phyloP scores from a whole-genome alignment of 768 basidiomycete species.

The Myochromella boudieri region DNA sequence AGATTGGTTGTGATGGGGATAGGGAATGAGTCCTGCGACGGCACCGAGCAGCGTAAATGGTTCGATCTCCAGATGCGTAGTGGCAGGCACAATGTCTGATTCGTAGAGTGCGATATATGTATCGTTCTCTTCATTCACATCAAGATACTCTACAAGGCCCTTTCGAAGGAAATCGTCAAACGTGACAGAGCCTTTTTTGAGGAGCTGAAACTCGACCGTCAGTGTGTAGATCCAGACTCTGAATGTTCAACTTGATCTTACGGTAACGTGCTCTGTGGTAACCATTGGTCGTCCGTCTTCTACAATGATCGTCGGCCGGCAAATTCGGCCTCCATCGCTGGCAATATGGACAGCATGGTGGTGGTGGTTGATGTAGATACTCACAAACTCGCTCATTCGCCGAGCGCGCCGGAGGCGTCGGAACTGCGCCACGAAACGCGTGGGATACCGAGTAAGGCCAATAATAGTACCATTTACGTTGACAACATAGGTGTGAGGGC shows the following conservation, averaged over 20 bases:
- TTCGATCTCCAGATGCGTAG: conserved; percentile 97
- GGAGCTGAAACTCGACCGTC: conserved; percentile 45
- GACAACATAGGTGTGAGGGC: conserved; percentile 89
- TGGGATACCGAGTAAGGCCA: conserved; percentile 84
- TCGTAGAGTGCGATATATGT: conserved; percentile 96
- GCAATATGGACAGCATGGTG: conserved; percentile 95
- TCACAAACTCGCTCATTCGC: conserved; percentile 93
- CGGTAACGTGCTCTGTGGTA: conserved; percentile 74
- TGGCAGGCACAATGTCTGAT: conserved; percentile 72
- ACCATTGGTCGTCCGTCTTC: conserved; percentile 80
- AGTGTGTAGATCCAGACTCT: conserved; percentile 9
- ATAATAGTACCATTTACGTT: conserved; percentile 97
- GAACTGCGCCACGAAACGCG: conserved; percentile 86
- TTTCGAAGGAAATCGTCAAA: conserved; percentile 94
- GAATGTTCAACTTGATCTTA: conserved; percentile 36
- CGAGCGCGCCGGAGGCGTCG: conserved; percentile 90
- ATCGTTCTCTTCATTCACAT: conserved; percentile 99
- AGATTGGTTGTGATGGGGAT: conserved; percentile 99
- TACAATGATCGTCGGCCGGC: conserved; percentile 96
- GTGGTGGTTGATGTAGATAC: conserved; percentile 94
- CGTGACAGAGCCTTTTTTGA: conserved; percentile 74
- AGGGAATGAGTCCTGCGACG: conserved; percentile 97
- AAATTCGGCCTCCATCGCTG: conserved; percentile 95
- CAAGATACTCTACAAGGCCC: conserved; percentile 96
- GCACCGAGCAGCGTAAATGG: conserved; percentile 97